Conservation (phyloP, 2,329 filamentous ascomycete genomes). For the Colletotrichum chlorophyti region DNA sequence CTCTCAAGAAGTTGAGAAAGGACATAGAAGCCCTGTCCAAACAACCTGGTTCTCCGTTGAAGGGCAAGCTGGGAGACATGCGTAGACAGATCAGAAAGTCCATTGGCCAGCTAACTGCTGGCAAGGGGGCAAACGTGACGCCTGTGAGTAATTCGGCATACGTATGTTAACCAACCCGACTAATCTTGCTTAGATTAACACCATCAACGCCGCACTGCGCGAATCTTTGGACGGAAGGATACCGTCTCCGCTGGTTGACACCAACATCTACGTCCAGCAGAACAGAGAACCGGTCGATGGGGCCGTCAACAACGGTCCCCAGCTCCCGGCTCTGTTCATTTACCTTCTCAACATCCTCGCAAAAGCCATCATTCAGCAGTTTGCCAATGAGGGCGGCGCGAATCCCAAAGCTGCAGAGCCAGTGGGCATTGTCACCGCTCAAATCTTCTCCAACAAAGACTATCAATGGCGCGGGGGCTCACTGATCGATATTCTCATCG, state of each 20-base stretch:
- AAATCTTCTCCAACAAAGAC: conserved; percentile 73
- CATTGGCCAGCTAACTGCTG: conserved; percentile 75
- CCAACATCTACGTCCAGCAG: conserved; percentile 59
- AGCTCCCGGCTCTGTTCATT: conserved; percentile 70
- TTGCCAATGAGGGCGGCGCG: conserved; percentile 69
- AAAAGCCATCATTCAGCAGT: conserved; percentile 76
- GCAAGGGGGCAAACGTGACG: conserved; percentile 63
- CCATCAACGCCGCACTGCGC: conserved; percentile 58
- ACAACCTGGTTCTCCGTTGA: conserved; percentile 54
- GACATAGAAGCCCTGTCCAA: conserved; percentile 64
- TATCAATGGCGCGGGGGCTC: conserved; percentile 72
- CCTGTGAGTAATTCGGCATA: conserved; percentile 40
- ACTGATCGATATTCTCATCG: conserved; percentile 82
- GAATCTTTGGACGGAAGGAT: conserved; percentile 59
- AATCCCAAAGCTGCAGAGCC: conserved; percentile 75
- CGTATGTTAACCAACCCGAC: too few species aligned
- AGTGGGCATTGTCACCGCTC: conserved; percentile 77
- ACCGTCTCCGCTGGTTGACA: conserved; percentile 60
- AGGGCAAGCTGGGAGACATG: conserved; percentile 73
- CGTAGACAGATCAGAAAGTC: conserved; percentile 74
- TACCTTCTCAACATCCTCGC: conserved; percentile 80
- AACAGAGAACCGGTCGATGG: conserved; percentile 54
- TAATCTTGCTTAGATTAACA: conserved; percentile 50
- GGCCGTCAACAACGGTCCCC: conserved; percentile 56
- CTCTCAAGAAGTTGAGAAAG: conserved; percentile 72